Conservation (phyloP, 768 basidiomycete genomes). For the Serendipita sp. region DNA sequence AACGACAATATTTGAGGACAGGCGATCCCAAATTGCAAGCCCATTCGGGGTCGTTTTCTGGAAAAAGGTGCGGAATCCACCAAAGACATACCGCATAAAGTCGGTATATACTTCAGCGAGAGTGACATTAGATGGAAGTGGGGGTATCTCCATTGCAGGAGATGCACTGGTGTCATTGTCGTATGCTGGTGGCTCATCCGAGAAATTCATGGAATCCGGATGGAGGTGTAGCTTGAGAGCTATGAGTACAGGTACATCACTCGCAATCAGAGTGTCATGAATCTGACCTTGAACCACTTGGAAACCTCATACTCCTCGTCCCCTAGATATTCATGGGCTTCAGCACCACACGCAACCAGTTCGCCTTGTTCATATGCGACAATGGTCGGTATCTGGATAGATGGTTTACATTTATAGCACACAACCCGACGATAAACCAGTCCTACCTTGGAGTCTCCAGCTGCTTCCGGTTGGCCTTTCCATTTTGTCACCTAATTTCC, state of each 20-base stretch:
- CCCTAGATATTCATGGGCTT: not conserved
- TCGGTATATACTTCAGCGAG: not conserved
- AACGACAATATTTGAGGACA: not conserved
- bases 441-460: constrained; percentile 1
- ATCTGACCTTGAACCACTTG: not conserved
- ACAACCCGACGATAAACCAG: not conserved
- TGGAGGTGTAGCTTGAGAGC: constrained; percentile 5
- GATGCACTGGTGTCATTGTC: not conserved
- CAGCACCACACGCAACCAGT: not conserved
- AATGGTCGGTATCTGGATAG: not conserved
- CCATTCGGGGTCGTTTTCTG: not conserved
- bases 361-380: not conserved
- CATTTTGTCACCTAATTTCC: not conserved
- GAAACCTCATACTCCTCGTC: not conserved
- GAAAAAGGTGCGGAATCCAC: not conserved
- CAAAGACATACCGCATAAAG: not conserved
- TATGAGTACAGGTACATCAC: not conserved
- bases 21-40: not conserved
- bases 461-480: constrained; percentile 1
- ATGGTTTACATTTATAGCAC: no score
- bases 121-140: not conserved
- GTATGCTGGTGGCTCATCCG: not conserved
- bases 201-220: constrained; percentile 3
- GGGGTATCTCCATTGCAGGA: not conserved
- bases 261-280: not conserved